Percentiles rank a stretch among this genome's conserved stretches.
Conservation (phyloP, 148 eudicot species). For the Agrostemma githago region DNA sequence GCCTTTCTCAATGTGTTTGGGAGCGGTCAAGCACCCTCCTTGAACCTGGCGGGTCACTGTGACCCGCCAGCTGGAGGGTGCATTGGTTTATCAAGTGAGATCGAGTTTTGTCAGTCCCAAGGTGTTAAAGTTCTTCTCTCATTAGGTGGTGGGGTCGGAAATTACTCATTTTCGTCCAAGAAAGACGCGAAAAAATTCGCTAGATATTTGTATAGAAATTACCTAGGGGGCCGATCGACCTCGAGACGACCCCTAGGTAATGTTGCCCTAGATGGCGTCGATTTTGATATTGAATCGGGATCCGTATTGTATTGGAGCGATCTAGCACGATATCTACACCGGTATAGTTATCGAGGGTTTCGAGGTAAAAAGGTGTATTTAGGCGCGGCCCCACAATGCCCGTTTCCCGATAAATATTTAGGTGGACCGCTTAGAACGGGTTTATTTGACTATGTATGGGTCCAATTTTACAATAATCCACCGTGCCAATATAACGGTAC, state of each 20-base stretch:
- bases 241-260: slow-evolving; percentile 43
- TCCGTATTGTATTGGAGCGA: slow-evolving; percentile 34
- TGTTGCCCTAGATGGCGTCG: slow-evolving; percentile 38
- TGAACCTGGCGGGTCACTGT: slow-evolving; percentile 50
- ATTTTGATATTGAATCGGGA: slow-evolving; percentile 44
- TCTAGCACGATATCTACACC: slow-evolving; percentile 26
- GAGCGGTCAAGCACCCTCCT: slow-evolving; percentile 36
- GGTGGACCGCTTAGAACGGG: slow-evolving; percentile 51
- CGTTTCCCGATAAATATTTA: slow-evolving; percentile 52
- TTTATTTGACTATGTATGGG: slow-evolving; percentile 80
- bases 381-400: slow-evolving; percentile 80
- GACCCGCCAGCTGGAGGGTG: slow-evolving; percentile 40
- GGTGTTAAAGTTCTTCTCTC: slow-evolving; percentile 31
- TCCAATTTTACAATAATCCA: slow-evolving; percentile 81
- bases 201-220: slow-evolving; percentile 28
- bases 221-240: slow-evolving; percentile 29
- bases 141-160: slow-evolving; percentile 27
- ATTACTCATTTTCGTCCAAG: slow-evolving; percentile 25
- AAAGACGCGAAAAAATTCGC: slow-evolving; percentile 36
- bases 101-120: slow-evolving; percentile 32
- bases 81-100: slow-evolving; percentile 27
- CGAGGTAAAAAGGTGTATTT: slow-evolving; percentile 46
- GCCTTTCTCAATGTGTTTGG: slow-evolving; percentile 46
- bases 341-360: neutral
- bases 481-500: slow-evolving; percentile 67